Base-by-base conservation (phyloP, 2,329 filamentous ascomycete genomes). In the Stagonosporopsis tanaceti region DNA sequence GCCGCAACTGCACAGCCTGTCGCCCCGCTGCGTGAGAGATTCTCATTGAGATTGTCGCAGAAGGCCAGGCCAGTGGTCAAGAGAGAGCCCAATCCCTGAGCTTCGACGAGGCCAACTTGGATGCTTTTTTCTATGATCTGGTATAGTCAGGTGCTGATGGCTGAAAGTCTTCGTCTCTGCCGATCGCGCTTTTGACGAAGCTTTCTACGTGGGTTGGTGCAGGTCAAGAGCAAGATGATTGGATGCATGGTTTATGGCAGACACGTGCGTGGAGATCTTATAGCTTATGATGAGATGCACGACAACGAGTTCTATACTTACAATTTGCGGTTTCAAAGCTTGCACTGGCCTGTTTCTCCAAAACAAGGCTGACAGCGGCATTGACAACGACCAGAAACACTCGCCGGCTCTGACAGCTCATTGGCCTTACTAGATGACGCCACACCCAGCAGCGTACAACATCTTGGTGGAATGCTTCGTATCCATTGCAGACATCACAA, bases 321-420 rank as follows among this genome's bases (percentile, higher is more conserved):
- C 37, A 39, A 11, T 11, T 5, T 39, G 17, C 17, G 37, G 17
- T 5, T 39, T 39, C 7, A 12, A 5, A 39, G 37, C 11, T 12
- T 12, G 5, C 5, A 17, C 37, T 39, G 20, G 50, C 30, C 32
- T 32, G 24, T n/a, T 32, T 53, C 50, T 8, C 20, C 15, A n/a
- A 46, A 57, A 50, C 52, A 37, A 53, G 54, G 34, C 38, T 57
- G 48, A 60, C 51, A 57, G 56, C 59, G 62, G 53, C 40, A 51
- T 50, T 25, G 32, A 46, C 32, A 34, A 44, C 50, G 25, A 48
- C 47, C 52, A 48, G 57, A 55, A 59, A 61, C 54, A 53, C 39
- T 53, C 14, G 22, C 15, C 42, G 46, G 50, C 37, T 50, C 20
- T 59, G 37, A 53, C 50, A 56, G 47, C 52, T 45, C 50, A 47